phyloP scores from a whole-genome alignment of 441 rosid genomes.

The Melastoma candidum region DNA sequence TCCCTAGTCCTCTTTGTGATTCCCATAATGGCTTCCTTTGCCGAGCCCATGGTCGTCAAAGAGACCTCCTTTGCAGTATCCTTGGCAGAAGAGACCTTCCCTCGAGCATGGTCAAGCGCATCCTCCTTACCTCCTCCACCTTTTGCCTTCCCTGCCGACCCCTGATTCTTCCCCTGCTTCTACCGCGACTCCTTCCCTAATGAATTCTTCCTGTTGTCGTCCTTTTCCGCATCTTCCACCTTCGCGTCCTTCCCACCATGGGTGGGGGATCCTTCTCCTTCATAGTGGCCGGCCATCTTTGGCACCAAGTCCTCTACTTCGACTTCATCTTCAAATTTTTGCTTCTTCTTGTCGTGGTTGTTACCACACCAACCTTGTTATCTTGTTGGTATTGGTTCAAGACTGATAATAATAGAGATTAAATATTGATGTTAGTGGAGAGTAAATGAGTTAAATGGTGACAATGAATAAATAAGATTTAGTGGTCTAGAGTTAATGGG shows the following conservation, averaged over 20 bases:
- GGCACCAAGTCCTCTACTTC: conserved; percentile 45
- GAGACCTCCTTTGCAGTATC: neutral
- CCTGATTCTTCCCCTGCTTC: conserved; percentile 1
- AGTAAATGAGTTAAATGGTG: no score
- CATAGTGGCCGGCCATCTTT: conserved; percentile 49
- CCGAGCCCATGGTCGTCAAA: neutral
- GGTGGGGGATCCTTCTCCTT: conserved; percentile 6
- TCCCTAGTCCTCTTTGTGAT: neutral
- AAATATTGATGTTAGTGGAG: no score
- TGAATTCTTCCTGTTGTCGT: no score
- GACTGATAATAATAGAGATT: no score
- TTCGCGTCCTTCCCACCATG: conserved; percentile 9
- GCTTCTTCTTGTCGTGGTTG: no score
- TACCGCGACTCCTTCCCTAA: no score
- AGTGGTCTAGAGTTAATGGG: no score
- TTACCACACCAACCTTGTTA: no score
- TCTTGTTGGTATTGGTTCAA: no score
- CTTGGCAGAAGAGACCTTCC: conserved; percentile 1
- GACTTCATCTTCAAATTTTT: conserved; percentile 24
- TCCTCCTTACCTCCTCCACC: neutral
- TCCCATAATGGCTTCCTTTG: neutral
- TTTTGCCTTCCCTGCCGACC: conserved; percentile 1
- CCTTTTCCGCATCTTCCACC: no score
- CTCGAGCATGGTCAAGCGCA: neutral
- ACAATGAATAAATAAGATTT: no score